Percentiles rank a stretch among this genome's conserved stretches.
Conservation (phyloP, 164 flowering plant genomes). For the Annona squamosa region DNA sequence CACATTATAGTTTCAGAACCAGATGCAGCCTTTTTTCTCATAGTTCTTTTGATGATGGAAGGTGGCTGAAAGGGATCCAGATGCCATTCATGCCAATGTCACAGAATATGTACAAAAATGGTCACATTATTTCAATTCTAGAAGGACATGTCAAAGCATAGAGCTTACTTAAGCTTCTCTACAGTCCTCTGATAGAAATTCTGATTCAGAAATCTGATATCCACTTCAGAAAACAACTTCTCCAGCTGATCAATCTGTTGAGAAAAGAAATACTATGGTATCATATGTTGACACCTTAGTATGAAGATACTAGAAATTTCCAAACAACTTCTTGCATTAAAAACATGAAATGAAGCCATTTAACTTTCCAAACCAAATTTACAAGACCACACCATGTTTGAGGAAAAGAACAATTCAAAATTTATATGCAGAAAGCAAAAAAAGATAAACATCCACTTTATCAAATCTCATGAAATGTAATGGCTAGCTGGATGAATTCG, state of each 20-base stretch:
- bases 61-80: too few relatives aligned
- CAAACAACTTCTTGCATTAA: not conserved
- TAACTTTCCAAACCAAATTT: not conserved
- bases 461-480: too few relatives aligned
- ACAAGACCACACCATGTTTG: not conserved
- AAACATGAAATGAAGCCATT: not conserved
- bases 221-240: conserved; percentile 1
- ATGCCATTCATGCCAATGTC: not conserved
- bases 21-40: too few relatives aligned
- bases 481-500: too few relatives aligned
- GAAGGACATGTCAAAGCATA: not conserved
- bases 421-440: too few relatives aligned
- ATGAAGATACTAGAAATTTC: not conserved
- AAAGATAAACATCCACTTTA: too few relatives aligned
- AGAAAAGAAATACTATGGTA: not conserved
- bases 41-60: too few relatives aligned
- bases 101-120: not conserved
- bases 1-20: too few relatives aligned
- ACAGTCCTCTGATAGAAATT: conserved; percentile 1
- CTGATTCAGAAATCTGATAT: not conserved
- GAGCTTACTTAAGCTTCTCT: conserved; percentile 1
- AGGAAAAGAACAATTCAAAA: not conserved
- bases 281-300: not conserved
- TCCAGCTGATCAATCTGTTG: conserved; percentile 3
- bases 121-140: not conserved